Percentiles rank a stretch among this genome's conserved stretches.
Conservation (phyloP, 495 filamentous ascomycete genomes). For the Physcia stellaris region DNA sequence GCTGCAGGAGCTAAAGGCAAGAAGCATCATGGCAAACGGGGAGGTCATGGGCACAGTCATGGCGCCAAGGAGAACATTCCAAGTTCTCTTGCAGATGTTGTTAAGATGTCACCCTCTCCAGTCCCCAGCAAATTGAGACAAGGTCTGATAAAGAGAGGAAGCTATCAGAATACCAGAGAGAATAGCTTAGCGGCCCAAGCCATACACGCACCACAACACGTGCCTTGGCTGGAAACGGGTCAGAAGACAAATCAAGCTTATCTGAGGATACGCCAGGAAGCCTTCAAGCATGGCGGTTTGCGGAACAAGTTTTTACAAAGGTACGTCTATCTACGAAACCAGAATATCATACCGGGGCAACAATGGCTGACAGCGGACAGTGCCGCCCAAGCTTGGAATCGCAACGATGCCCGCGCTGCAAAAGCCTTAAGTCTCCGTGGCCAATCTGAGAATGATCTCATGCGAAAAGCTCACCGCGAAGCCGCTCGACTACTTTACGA, state of each 20-base stretch:
- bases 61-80: slow-evolving; percentile 51
- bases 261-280: slow-evolving; percentile 82
- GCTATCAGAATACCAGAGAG: slow-evolving; percentile 45
- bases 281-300: slow-evolving; percentile 89
- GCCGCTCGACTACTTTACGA: slow-evolving; percentile 87
- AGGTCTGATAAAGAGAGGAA: slow-evolving; percentile 26
- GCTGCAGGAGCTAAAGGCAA: slow-evolving; percentile 62
- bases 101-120: slow-evolving; percentile 83
- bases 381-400: slow-evolving; percentile 99
- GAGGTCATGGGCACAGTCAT: slow-evolving; percentile 52
- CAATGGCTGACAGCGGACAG: slow-evolving; percentile 30
- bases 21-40: slow-evolving; percentile 83
- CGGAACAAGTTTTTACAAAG: slow-evolving; percentile 96
- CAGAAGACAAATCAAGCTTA: slow-evolving; percentile 81
- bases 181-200: slow-evolving; percentile 67
- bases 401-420: slow-evolving; percentile 90
- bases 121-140: slow-evolving; percentile 27
- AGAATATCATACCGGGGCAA: neutral
- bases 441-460: slow-evolving; percentile 90
- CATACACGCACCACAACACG: slow-evolving; percentile 77
- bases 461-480: slow-evolving; percentile 94
- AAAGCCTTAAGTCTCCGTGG: slow-evolving; percentile 89
- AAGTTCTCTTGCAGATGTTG: slow-evolving; percentile 84
- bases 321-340: slow-evolving; percentile 27
- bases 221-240: slow-evolving; percentile 97